These are phyloP conservation scores for Erythrobasidium hasegawianum DNA, from an alignment of 1,284 basidiomycete genomes.

Conservation along the genomic window DNA sequence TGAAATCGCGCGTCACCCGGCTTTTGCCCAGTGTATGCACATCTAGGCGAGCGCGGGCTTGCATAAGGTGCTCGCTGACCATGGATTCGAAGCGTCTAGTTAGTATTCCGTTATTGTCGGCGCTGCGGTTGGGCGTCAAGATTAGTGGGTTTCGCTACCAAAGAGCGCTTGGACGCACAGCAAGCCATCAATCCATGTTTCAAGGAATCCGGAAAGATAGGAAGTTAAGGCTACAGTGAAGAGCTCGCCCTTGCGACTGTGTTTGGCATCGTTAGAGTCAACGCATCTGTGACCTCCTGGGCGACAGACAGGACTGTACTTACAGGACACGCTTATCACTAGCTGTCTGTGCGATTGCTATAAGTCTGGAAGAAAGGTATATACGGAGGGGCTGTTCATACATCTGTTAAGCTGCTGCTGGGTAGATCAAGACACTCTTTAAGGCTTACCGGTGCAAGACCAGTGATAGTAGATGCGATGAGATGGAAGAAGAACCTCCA, in stretches of 20 bases:
- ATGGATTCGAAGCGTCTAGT: constrained; percentile 20
- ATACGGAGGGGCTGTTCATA: constrained; percentile 24
- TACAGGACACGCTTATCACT: constrained; percentile 12
- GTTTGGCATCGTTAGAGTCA: no score
- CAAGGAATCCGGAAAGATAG: constrained; percentile 24
- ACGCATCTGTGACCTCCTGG: neutral
- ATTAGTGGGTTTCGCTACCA: no score
- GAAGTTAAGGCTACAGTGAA: constrained; percentile 13
- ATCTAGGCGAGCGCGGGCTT: constrained; percentile 17
- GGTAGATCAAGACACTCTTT: neutral
- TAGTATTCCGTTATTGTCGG: constrained; percentile 27
- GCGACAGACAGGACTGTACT: no score
- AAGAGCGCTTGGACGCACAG: constrained; percentile 3
- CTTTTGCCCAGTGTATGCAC: constrained; percentile 20
- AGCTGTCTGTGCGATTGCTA: constrained; percentile 20
- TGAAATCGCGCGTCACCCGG: constrained; percentile 19
- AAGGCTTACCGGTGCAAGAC: constrained; percentile 20
- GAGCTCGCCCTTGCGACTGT: constrained; percentile 15
- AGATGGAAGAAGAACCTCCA: constrained; percentile 23
- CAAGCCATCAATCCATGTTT: constrained; percentile 28
- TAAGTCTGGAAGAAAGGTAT: constrained; percentile 20
- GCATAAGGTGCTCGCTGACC: constrained; percentile 28
- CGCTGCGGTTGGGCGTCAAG: neutral
- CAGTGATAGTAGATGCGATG: constrained; percentile 22
- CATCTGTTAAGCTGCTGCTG: no score